phyloP scores from a whole-genome alignment of 2,329 filamentous ascomycete genomes.

The Dothideomycetes sp. region DNA sequence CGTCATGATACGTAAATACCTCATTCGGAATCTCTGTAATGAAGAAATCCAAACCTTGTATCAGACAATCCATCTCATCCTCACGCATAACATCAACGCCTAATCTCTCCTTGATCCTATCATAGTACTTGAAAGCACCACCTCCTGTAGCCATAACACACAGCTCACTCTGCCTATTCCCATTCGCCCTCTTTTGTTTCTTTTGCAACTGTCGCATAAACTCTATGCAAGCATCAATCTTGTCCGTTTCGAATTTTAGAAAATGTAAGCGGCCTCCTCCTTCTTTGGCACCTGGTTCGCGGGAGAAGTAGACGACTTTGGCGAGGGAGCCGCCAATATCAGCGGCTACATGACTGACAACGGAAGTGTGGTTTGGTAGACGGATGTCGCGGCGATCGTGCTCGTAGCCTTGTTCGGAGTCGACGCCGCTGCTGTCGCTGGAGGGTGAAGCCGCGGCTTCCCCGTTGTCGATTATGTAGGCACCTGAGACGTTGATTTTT shows the following conservation, averaged over 20 bases:
- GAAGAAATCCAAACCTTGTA: constrained; percentile 91
- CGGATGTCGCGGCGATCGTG: constrained; percentile 86
- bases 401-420: constrained; percentile 46
- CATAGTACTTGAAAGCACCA: constrained; percentile 94
- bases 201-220: constrained; percentile 81
- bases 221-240: constrained; percentile 85
- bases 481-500: constrained; percentile 92
- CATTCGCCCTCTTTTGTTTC: constrained; percentile 48
- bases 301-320: constrained; percentile 95
- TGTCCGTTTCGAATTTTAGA: constrained; percentile 89
- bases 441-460: constrained; percentile 22
- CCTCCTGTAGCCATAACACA: constrained; percentile 95
- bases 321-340: constrained; percentile 96
- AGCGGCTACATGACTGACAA: constrained; percentile 93
- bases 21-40: constrained; percentile 95
- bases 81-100: constrained; percentile 83
- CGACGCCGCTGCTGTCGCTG: constrained; percentile 24
- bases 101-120: constrained; percentile 72
- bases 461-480: constrained; percentile 73
- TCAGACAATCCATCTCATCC: constrained; percentile 98
- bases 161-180: constrained; percentile 43
- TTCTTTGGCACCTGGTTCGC: constrained; percentile 67
- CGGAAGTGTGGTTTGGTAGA: constrained; percentile 87
- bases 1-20: constrained; percentile 92
- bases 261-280: constrained; percentile 90